Percentiles rank a stretch among this genome's conserved stretches.
These are phyloP conservation scores for Aspergillus piperis DNA, from an alignment of 2,329 filamentous ascomycete genomes.

Conservation along the genomic window DNA sequence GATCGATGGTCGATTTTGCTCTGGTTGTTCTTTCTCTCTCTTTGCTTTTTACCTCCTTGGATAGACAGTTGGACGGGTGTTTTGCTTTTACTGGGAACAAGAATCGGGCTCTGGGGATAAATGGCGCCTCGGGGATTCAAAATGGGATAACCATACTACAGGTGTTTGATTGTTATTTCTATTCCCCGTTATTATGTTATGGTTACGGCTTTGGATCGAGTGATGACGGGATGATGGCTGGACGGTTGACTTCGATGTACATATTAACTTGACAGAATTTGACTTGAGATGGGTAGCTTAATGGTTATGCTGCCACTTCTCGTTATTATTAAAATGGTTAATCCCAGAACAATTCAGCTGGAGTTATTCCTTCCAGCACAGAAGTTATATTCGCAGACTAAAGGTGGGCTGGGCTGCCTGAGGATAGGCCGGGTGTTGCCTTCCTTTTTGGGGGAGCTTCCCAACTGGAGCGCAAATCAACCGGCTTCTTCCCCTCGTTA, in stretches of 20 bases:
- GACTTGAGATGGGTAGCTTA: constrained; percentile 10
- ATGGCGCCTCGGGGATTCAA: constrained; percentile 30
- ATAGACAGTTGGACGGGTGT: constrained; percentile 38
- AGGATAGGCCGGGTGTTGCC: background rate
- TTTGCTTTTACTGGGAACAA: constrained; percentile 25
- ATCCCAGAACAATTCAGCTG: background rate
- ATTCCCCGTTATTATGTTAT: constrained; percentile 22
- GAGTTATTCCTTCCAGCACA: background rate
- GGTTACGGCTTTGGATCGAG: constrained; percentile 7
- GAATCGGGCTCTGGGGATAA: constrained; percentile 28
- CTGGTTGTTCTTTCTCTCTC: constrained; percentile 6
- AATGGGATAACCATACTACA: constrained; percentile 28
- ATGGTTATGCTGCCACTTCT: constrained; percentile 13
- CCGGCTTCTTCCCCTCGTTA: background rate
- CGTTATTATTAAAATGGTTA: background rate
- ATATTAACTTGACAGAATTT: constrained; percentile 20
- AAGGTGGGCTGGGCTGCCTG: background rate
- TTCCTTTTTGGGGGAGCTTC: background rate
- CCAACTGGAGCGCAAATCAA: too few relatives aligned
- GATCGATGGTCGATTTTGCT: constrained; percentile 5
- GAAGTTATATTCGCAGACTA: background rate
- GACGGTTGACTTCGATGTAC: constrained; percentile 30
- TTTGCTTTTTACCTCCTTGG: constrained; percentile 25
- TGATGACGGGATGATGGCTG: constrained; percentile 1
- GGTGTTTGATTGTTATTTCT: constrained; percentile 26